Evolutionary conservation across 2,329 filamentous ascomycete species (phyloP), one percentile per base, ranked within the genome.

Genomic region (Fusarium sp.): DNA sequence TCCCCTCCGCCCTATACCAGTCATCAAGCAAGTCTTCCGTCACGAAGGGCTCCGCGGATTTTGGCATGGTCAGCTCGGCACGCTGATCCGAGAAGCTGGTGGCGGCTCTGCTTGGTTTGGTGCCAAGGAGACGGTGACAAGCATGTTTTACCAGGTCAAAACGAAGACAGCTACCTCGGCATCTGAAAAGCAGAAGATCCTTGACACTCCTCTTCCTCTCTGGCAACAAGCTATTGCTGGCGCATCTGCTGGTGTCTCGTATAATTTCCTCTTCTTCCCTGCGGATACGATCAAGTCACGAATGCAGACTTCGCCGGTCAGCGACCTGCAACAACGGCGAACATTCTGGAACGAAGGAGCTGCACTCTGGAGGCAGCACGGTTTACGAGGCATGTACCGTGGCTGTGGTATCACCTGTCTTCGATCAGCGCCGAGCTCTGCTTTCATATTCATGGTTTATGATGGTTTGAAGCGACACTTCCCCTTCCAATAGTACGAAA

Each of bases 261-360:
- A 99, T 82, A 99, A 99, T 79, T 98, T 98, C 78, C 83, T 97
- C 22, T 98, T 98, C 84, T 99, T 96, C 78, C 96, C 96, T 0
- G 96, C 96, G 50, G 96, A 99, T 78, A 99, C 96, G 1, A 92
- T 99, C 83, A 99, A 99, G 82, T 97, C 93, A 18, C 90, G 95
- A 48, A 97, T 99, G 91, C 96, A 99, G 82, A 99, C 96, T 0
- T 87, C 92, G 54, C 91, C 94, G 7, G 84, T 93, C 43, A 87
- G 86, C 33, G 83, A 84, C 10, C 81, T 83, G 22, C 83, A 83
- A 3, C 81, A 82, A 57, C 86, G 86, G 54, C 87, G 87, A 42
- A 91, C 89, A 0, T 98, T 99, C 75, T 87, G 86, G 82, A 83
- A 86, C 38, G 94, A 97, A 63, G 89, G 90, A 1, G 86, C 82